Evolutionary conservation across 768 basidiomycete species (phyloP), one percentile per base, ranked within the genome.

Genomic region (Lactarius sp.): DNA sequence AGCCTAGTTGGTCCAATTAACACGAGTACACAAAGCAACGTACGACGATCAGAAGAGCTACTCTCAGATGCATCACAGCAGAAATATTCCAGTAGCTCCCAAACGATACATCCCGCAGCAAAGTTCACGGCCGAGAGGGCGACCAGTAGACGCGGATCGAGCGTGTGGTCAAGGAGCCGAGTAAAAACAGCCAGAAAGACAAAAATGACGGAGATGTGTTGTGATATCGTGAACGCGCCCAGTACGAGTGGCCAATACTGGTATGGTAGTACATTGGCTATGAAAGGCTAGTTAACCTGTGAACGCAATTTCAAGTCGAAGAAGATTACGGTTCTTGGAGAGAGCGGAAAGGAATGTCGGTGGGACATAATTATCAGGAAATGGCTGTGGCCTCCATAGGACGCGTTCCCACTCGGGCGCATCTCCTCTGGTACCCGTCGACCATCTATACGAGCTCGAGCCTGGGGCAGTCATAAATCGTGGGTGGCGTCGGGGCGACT

Each of bases 341-440:
- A 97, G 74, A 61, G 90, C 86, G 1, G 87, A 83, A 49, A 95
- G 79, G 75, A 97, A 97, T 6, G 85, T 79, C 6, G 79, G 76
- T 7, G 91, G 88, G 56, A 97, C 86, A 77, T 93, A 85, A 73
- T 95, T 94, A 75, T 97, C 95, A 36, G 91, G 87, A 71, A 81
- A 87, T 2, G 81, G 76, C 72, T 88, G 88, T 58, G 71, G 76
- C 74, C 84, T 87, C 91, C 91, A 94, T 18, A 94, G 81, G 44
- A 87, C 81, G 69, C 84, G 86, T 72, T 84, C 83, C 89, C 89
- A 92, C 69, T 60, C 53, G 67, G 58, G 62, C 49, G 37, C 33
- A n/a, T 36, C 31, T 20, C 36, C 56, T 18, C 41, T 9, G 1
- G 14, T 9, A 13, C 2, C 10, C 13, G 27, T 27, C 6, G 42